Base-by-base conservation (phyloP, 2,329 filamentous ascomycete genomes). In the Phaeophleospora eucalypticola region DNA sequence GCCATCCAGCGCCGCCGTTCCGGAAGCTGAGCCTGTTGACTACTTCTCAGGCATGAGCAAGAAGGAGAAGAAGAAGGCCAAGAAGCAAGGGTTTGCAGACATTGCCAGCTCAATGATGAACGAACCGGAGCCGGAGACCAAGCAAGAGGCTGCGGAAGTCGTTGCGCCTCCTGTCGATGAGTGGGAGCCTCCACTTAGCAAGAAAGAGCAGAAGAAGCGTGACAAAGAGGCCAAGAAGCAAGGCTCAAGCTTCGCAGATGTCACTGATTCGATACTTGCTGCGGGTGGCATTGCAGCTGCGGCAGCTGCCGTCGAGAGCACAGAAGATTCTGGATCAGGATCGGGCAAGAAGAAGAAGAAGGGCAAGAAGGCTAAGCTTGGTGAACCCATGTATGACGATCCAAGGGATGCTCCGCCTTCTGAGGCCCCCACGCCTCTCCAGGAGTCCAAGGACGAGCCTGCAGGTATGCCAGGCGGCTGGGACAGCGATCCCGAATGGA, bases 41-140 rank as follows among this genome's bases (percentile, higher is more conserved):
- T 48, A 41, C 24, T 49, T 49, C 19, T 27, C 55, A 7, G 72
- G 68, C 46, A 52, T 71, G 36, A 75, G 66, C 60, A 77, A 74
- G 58, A 77, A 76, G 60, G 73, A 77, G 49, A 70, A 70, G 57
- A 75, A 73, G 60, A 74, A 71, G 61, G 61, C 63, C 16, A 60
- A 65, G 51, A 51, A 59, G 48, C 62, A 59, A 49, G 36, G 50
- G 41, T 39, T 43, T 20, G 46, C 32, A 10, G 50, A 50, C 38
- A 21, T 44, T 14, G 40, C 41, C n/a, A 32, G 29, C 32, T 42
- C 32, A 4, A 15, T 42, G 39, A 43, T 16, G 20, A 36, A 14
- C 9, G 43, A 45, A 16, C 16, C 32, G 4, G 24, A 24, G 41
- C 43, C 43, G 4, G 21, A 29, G 21, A 15, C 33, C 35, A 20